Conservation (phyloP, 2,329 filamentous ascomycete genomes). For the Tolypocladium tundrense region DNA sequence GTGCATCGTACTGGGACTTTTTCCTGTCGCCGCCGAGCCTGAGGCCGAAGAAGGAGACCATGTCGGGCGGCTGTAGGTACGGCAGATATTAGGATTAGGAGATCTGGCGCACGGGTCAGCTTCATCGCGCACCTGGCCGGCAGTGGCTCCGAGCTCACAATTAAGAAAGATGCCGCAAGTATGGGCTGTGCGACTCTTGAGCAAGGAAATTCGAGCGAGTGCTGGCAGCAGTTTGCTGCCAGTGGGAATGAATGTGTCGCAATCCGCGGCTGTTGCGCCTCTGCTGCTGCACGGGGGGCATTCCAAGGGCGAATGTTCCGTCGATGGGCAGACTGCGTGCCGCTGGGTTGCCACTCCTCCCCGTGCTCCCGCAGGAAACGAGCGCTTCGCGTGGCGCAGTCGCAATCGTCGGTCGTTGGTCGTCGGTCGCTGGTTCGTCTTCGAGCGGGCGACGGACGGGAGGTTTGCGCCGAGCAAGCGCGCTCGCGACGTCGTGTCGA, state of each 20-base stretch:
- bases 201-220: background rate
- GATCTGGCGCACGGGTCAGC: background rate
- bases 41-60: conserved; percentile 51
- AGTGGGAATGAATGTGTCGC: background rate
- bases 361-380: background rate
- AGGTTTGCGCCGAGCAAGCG: background rate
- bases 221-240: too few species aligned
- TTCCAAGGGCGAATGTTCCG: background rate
- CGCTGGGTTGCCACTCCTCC: background rate
- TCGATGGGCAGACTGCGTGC: too few species aligned
- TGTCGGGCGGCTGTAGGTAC: conserved; percentile 11
- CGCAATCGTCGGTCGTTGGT: background rate
- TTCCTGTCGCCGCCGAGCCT: conserved; percentile 47
- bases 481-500: background rate
- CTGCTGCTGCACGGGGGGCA: background rate
- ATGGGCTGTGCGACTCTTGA: background rate
- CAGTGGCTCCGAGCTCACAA: background rate
- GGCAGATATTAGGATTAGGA: background rate
- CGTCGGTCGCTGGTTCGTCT: background rate
- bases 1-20: conserved; percentile 35
- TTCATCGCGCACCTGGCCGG: background rate
- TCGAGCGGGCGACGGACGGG: too few species aligned
- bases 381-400: background rate
- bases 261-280: background rate
- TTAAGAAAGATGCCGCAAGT: background rate